Percentiles rank a stretch among this genome's conserved stretches.
These are phyloP conservation scores for Mycena capillaripes DNA, from an alignment of 768 basidiomycete species.

Conservation along the genomic window DNA sequence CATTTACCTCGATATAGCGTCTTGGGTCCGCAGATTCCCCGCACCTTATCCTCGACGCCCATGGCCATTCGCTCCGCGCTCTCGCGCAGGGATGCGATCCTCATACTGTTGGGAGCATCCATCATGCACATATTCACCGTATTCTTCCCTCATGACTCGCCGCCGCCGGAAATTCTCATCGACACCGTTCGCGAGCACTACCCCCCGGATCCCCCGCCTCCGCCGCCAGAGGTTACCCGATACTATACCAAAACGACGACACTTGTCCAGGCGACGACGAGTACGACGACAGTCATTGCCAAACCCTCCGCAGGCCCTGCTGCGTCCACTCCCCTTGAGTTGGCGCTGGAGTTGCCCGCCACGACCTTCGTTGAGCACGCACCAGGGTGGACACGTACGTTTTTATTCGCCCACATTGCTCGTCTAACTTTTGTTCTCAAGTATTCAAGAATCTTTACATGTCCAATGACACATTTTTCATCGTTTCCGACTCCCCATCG, in stretches of 20 bases:
- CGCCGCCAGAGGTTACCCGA: constrained; percentile 10
- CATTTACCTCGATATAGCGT: constrained; percentile 10
- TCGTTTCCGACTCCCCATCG: constrained; percentile 62
- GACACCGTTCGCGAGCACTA: constrained; percentile 18
- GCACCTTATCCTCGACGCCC: constrained; percentile 1
- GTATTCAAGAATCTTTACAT: constrained; percentile 77
- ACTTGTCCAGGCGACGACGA: not conserved
- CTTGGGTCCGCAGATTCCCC: not conserved
- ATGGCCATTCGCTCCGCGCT: constrained; percentile 58
- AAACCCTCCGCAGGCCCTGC: constrained; percentile 17
- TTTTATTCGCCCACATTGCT: not conserved
- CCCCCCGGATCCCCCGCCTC: constrained; percentile 29
- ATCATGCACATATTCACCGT: constrained; percentile 67
- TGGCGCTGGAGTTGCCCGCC: constrained; percentile 23
- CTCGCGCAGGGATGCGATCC: constrained; percentile 69
- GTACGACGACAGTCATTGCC: not conserved
- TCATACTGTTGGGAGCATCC: constrained; percentile 70
- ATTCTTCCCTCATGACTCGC: constrained; percentile 45
- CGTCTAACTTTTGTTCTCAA: not conserved
- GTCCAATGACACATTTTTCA: constrained; percentile 84
- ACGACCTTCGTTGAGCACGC: constrained; percentile 31
- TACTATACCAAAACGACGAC: constrained; percentile 13
- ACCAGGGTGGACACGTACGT: constrained; percentile 36
- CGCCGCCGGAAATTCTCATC: constrained; percentile 24
- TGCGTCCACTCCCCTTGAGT: constrained; percentile 15